phyloP scores from a whole-genome alignment of 176 grass and related monocot species.

The Aegilops longissima region DNA sequence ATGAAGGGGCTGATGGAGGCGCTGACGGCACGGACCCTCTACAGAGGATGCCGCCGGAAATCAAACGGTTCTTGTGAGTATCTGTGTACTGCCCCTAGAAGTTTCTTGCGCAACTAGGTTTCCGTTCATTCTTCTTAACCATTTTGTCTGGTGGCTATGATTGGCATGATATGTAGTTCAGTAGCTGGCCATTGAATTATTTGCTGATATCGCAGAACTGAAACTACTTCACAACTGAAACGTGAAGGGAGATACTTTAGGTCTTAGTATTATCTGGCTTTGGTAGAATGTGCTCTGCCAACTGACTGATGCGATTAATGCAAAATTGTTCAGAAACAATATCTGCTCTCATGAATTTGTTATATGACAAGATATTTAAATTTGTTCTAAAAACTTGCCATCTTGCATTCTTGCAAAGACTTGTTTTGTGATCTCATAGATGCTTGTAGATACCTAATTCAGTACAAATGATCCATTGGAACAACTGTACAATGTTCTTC shows the following conservation, averaged over 20 bases:
- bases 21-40: constrained; percentile 54
- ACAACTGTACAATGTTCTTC: neutral
- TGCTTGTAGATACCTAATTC: neutral
- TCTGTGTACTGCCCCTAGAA: neutral
- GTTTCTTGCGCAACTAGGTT: neutral
- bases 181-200: neutral
- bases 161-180: neutral
- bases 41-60: constrained; percentile 94
- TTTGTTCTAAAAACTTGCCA: neutral
- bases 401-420: neutral
- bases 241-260: neutral
- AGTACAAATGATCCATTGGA: neutral
- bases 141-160: neutral
- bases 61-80: constrained; percentile 96
- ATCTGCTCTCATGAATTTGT: neutral
- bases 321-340: neutral
- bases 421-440: neutral
- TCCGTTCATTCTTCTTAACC: neutral
- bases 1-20: constrained; percentile 55
- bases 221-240: neutral
- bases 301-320: neutral
- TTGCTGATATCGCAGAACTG: neutral
- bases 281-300: neutral
- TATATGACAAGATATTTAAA: neutral
- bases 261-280: neutral